Base-by-base conservation (phyloP, 306 rosid genomes). In the Vigna hirtella region DNA sequence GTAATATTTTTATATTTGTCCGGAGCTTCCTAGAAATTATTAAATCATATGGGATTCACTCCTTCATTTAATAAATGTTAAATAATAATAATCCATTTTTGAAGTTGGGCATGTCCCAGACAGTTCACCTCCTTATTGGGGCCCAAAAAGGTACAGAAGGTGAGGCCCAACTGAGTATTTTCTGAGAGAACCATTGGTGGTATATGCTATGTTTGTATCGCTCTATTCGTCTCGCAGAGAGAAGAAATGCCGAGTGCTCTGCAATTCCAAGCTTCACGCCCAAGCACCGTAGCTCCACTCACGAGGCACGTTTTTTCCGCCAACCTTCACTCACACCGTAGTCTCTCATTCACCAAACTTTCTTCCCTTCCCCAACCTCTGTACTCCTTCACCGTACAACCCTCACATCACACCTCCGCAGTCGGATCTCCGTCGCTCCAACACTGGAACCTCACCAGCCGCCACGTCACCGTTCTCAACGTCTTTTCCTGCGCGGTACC, bases 391-490 rank as follows among this genome's bases (percentile, higher is more conserved):
- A 62, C 86, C 64, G 6, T 63, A 1, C 88, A 82, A 30, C 64
- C 72, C 6, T 51, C 89, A 8, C 83, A 77, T 16, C 85, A 74
- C 89, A 84, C 88, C 55, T 85, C 84, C 78, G 70, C 87, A 68
- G 69, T 91, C 14, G 96, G 87, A 76, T 76, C 89, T 71, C 38
- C 90, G 16, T 57, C 83, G 32, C 79, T 80, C 45, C 87, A 38
- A 1, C 85, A 83, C 74, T 88, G 87, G 89, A 85, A 84, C 79
- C 82, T 91, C 74, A 83, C 89, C 74, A 87, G 78, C 6, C 91
- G 96, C 79, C 98, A 90, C 73, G 56, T 93, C 88, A 70, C 85
- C 55, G 12, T 88, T 69, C 99, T 95, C 78, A 89, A 88, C 56
- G 58, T 75, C 83, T 48, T 85, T 65, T 94, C 99, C 81, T 86